Evolutionary conservation across 495 filamentous ascomycete genomes (phyloP), one percentile per base, ranked within the genome.

Genomic region (Venustampulla echinocandica): DNA sequence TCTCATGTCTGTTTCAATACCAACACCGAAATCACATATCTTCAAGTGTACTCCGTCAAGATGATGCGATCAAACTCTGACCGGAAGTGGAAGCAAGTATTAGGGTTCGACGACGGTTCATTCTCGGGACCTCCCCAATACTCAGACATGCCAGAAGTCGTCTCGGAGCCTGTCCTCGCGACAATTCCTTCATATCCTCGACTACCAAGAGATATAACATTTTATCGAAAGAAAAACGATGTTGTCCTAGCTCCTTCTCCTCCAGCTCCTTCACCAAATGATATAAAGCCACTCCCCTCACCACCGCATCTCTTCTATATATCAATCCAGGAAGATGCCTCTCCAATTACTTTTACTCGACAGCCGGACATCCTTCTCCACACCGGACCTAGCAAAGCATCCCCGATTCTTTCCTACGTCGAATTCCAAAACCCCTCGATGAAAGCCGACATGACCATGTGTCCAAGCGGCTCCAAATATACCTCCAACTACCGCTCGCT

Each of bases 61-160:
- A 43, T 49, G 30, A 22, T 36, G 10, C 45, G 36, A 14, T 25
- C 40, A 27, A 49, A 44, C 30, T 45, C 53, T 24, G 23, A 28
- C 14, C 35, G 44, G 27, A 55, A 55, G 42, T 55, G 53, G 53
- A 55, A 55, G 25, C 34, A 55, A 19, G 48, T 55, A 15, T 34
- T 55, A 2, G 53, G 53, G 17, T 55, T 55, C 35, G 53, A 55
- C 24, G 53, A 55, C 17, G 53, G 53, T 13, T 24, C 20, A n/a
- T 2, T 20, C 15, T 4, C 21, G 6, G 15, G 17, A 37, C 34
- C 9, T 10, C 10, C 13, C n/a, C 13, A 20, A 10, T 33, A 51
- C 23, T 25, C 49, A 37, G 27, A 24, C 27, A 20, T 42, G 3
- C 23, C 49, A 23, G 37, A 37, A 23, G 46, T 30, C 37, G 19